Evolutionary conservation across 2,329 filamentous ascomycete genomes (phyloP), one percentile per base, ranked within the genome.

Genomic region (Trichoderma atroviride): DNA sequence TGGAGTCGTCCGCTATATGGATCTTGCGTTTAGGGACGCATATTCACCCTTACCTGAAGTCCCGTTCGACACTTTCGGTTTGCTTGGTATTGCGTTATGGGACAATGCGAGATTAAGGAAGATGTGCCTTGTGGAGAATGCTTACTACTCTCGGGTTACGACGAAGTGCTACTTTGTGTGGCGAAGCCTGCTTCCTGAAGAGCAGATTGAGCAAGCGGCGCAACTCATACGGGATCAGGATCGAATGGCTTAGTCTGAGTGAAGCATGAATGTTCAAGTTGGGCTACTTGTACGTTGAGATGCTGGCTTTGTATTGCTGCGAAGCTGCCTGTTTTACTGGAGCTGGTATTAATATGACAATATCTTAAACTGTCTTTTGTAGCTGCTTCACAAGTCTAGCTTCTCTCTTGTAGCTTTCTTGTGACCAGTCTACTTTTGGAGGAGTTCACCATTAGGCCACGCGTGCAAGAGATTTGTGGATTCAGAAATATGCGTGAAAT

Each of bases 221-320:
- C n/a, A 3, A 11, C 11, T 50, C 4, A 43, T n/a, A n/a, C n/a
- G n/a, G n/a, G n/a, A n/a, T n/a, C n/a, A 19, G 37, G 16, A 9
- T 22, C n/a, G n/a, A 11, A 2, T 2, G 16, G 2, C 9, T 22
- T 9, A 50, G 7, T 7, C 10, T 50, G n/a, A 22, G 43, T 10
- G 43, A 50, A 50, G n/a, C 43, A 50, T 50, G 47, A 22, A 22
- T 22, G 19, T 47, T n/a, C 19, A 47, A 10, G 6, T 47, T 22
- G 43, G 3, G 35, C 53, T 56, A 27, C 33, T 60, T 52, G 52
- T 59, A 53, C 68, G 56, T 73, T 73, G 58, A 73, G 70, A 59
- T 70, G 71, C 43, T 74, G 33, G 4, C 3, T 35, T 35, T 72
- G 5, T 71, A 71, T 14, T 71, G 33, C 60, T 72, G 72, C 1